Percentiles rank a stretch among this genome's conserved stretches.
phyloP scores from a whole-genome alignment of 176 grass and related monocot genomes.

The Ensete glaucum region DNA sequence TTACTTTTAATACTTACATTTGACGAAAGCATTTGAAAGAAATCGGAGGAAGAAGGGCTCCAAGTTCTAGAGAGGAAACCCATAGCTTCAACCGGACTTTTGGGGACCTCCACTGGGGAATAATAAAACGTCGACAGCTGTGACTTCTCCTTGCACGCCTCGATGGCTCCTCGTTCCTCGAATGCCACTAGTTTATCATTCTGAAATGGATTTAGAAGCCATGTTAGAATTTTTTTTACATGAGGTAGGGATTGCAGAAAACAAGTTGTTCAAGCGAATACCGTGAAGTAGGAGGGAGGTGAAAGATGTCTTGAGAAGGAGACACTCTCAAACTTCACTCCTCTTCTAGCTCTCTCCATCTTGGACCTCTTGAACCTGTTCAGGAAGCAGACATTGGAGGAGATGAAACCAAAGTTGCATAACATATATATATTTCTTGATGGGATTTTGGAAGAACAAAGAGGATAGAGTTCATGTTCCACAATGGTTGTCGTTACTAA shows the following conservation, averaged over 20 bases:
- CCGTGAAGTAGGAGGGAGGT: constrained; percentile 36
- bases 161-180: constrained; percentile 22
- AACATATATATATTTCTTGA: no score
- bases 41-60: constrained; percentile 83
- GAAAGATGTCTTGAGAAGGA: constrained; percentile 54
- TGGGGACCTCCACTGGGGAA: constrained; percentile 38
- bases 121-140: constrained; percentile 28
- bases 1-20: constrained; percentile 40
- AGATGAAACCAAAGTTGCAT: neutral
- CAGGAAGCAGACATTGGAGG: neutral
- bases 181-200: constrained; percentile 27
- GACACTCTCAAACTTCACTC: constrained; percentile 50
- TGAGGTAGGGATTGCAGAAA: no score
- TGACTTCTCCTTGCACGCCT: constrained; percentile 38
- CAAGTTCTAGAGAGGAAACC: constrained; percentile 88
- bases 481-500: neutral
- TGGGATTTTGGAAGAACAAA: no score
- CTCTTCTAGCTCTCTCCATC: constrained; percentile 60
- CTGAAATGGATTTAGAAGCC: constrained; percentile 27
- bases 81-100: constrained; percentile 53
- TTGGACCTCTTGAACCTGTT: neutral
- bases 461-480: neutral
- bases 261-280: constrained; percentile 8
- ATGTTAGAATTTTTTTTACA: no score
- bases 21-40: constrained; percentile 75